Base-by-base conservation (phyloP, 2,329 filamentous ascomycete genomes). In the Fusarium decemcellulare region DNA sequence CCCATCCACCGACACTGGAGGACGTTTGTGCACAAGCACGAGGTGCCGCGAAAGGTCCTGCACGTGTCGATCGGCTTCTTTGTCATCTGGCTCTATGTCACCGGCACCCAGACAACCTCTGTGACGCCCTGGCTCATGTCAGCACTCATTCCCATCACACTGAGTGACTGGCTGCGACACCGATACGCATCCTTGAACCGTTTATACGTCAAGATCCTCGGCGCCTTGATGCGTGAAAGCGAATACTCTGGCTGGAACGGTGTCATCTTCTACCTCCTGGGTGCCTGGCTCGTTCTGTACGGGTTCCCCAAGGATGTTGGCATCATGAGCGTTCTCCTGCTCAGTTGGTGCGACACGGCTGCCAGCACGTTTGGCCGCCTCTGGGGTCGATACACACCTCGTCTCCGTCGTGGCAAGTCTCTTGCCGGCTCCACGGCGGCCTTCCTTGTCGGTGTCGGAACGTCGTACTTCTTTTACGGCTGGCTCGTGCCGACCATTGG, bases 321-420 rank as follows among this genome's bases (percentile, higher is more conserved):
- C 8, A 92, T 97, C 51, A 92, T 98, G 85, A 91, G 92, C 65
- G 92, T 98, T 44, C 85, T 99, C 74, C 87, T 99, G 42, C 88
- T 99, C 27, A 97, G 93, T 77, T 99, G 96, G 96, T 99, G 96
- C 81, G 96, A 99, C 79, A 98, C 96, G 1, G 96, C 96, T 37
- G 96, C 96, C 53, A 96, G 92, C 77, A 99, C 96, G 0, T 95
- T 99, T 76, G 96, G 96, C 56, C 89, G 96, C 58, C 84, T 95
- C 14, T 98, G 93, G 82, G 96, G 96, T 43, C 89, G 92, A 67
- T 95, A 98, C 78, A 99, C 96, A 2, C 93, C 93, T 39, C 88
- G 92, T 55, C 88, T 99, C 59, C 90, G 96, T 66, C 88, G 88
- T 67, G 95, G 95, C 43, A 99, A 99, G 87, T 97, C 94, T 64